These are phyloP conservation scores for Penstemon barbatus DNA, from an alignment of 257 asterid genomes.

Conservation along the genomic window DNA sequence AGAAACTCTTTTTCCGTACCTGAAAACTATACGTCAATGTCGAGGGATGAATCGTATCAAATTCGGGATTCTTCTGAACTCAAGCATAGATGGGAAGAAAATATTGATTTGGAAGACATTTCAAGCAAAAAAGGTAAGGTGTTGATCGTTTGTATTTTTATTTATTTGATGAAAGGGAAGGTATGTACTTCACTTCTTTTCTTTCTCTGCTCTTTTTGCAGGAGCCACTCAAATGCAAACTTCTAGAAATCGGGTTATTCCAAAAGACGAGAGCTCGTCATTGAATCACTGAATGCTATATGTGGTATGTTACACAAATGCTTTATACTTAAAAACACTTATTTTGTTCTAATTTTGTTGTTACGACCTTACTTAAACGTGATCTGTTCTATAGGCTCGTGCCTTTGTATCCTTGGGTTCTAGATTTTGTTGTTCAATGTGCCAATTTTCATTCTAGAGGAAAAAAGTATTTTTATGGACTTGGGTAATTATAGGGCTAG, in stretches of 20 bases:
- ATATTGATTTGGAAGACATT: slow-evolving; percentile 40
- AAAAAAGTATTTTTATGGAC: neutral
- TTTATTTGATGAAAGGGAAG: neutral
- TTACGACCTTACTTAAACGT: neutral
- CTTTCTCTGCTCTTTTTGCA: slow-evolving; percentile 11
- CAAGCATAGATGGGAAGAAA: slow-evolving; percentile 39
- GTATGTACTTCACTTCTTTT: neutral
- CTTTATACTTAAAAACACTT: slow-evolving; percentile 13
- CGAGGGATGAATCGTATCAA: slow-evolving; percentile 29
- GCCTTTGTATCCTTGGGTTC: no score
- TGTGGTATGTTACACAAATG: slow-evolving; percentile 8
- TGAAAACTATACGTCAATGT: slow-evolving; percentile 37
- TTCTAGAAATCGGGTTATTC: slow-evolving; percentile 14
- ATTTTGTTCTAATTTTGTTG: neutral
- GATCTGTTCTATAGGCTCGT: no score
- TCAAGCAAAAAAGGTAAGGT: slow-evolving; percentile 48
- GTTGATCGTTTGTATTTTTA: neutral
- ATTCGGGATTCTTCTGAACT: slow-evolving; percentile 38
- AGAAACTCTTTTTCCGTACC: slow-evolving; percentile 57
- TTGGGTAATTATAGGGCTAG: neutral
- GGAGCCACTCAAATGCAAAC: slow-evolving; percentile 26
- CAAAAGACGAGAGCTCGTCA: slow-evolving; percentile 22
- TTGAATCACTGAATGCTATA: slow-evolving; percentile 6
- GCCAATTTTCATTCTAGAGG: neutral
- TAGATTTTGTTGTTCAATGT: neutral